A percentile compares a stretch with the other conserved stretches of the same genome.
phyloP scores from a whole-genome alignment of 106 monocot genomes.

The Allium cepa region DNA sequence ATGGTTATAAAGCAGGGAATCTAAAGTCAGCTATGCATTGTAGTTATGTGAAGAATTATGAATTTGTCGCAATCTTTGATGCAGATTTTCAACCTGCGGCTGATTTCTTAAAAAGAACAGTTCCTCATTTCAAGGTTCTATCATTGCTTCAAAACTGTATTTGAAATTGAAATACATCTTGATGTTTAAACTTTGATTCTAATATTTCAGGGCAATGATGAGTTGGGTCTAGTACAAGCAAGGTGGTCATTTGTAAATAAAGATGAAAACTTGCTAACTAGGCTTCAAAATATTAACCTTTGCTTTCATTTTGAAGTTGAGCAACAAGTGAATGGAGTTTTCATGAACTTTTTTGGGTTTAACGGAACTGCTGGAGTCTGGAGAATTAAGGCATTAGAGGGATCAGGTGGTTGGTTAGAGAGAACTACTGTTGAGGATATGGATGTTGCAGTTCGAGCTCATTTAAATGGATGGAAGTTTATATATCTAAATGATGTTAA shows the following conservation, averaged over 20 bases:
- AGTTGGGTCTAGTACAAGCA: constrained; percentile 47
- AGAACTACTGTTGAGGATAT: constrained; percentile 32
- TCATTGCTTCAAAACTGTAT: neutral
- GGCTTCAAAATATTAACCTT: constrained; percentile 57
- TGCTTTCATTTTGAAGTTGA: constrained; percentile 54
- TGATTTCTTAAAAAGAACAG: constrained; percentile 75
- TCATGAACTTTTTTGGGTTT: constrained; percentile 50
- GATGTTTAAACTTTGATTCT: too few relatives aligned
- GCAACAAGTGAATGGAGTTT: constrained; percentile 34
- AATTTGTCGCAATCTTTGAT: constrained; percentile 94
- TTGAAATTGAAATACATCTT: too few relatives aligned
- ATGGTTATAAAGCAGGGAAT: constrained; percentile 96
- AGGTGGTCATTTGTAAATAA: constrained; percentile 54
- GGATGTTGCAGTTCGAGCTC: constrained; percentile 23
- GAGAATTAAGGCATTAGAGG: constrained; percentile 35
- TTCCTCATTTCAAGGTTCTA: constrained; percentile 89
- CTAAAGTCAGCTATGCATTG: constrained; percentile 94
- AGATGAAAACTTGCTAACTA: constrained; percentile 42
- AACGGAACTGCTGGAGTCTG: constrained; percentile 46
- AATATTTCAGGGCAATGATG: constrained; percentile 32
- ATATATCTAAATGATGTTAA: constrained; percentile 57
- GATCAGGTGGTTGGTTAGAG: constrained; percentile 41
- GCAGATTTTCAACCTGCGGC: constrained; percentile 86
- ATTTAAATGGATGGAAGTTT: constrained; percentile 55
- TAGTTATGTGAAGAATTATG: constrained; percentile 88